A percentile compares a stretch with the other conserved stretches of the same genome.
Conservation (phyloP, 2,329 filamentous ascomycete species). For the Blastomyces percursus region DNA sequence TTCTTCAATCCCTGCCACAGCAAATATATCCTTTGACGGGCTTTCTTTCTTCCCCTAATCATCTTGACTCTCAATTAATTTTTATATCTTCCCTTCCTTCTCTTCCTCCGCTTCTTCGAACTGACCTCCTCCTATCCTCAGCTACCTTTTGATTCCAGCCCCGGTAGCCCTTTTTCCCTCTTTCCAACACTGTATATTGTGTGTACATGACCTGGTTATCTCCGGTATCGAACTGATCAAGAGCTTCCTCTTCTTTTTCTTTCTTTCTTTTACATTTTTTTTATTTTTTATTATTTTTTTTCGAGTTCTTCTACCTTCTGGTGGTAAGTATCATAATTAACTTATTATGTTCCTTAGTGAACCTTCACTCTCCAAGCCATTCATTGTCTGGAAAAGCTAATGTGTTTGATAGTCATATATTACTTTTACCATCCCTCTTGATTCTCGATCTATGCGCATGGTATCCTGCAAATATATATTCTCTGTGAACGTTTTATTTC, state of each 20-base stretch:
- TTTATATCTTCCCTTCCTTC: constrained; percentile 7
- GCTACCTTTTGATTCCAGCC: constrained; percentile 13
- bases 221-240: not conserved
- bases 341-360: not conserved
- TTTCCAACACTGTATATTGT: constrained; percentile 6
- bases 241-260: not conserved
- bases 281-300: not conserved
- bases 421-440: constrained; percentile 1
- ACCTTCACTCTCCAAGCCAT: not conserved
- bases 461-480: constrained; percentile 22
- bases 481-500: constrained; percentile 6
- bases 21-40: constrained; percentile 4
- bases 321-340: constrained; percentile 1
- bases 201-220: constrained; percentile 3
- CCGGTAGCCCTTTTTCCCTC: not conserved
- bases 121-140: not conserved
- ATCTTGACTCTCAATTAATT: constrained; percentile 7
- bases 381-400: constrained; percentile 1
- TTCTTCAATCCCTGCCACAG: constrained; percentile 7
- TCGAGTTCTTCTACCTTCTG: constrained; percentile 2
- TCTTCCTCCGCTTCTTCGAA: not conserved
- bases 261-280: not conserved
- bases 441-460: constrained; percentile 18
- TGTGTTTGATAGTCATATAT: not conserved
- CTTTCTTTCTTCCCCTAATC: constrained; percentile 12